Base-by-base conservation (phyloP, 768 basidiomycete species). In the Phlegmacium glaucopus region DNA sequence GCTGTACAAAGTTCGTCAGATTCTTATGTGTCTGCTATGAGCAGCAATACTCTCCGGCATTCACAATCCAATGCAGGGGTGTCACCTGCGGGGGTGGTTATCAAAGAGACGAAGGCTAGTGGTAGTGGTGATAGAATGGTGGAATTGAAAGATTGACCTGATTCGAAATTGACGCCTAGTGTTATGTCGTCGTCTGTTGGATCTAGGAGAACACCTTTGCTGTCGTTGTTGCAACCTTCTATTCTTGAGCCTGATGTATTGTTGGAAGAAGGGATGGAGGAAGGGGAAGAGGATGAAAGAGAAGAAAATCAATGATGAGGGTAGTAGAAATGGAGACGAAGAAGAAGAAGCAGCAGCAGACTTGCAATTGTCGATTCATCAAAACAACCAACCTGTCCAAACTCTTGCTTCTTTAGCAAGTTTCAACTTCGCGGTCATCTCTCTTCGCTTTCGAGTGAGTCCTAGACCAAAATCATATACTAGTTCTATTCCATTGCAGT, bases 131-230 rank as follows among this genome's bases (percentile, higher is more conserved):
- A 50, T 38, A 57, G 50, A 29, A 43, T 18, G 29, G 57, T 47
- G 13, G 56, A 54, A 40, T 55, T 56, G n/a, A 70, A 71, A 49
- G 68, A 71, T 27, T 63, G 82, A n/a, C 87, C 87, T 3, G 87
- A 90, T 53, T 88, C 85, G 5, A 88, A 89, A 57, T 70, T 88
- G 9, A 85, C 83, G 2, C 85, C 85, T 15, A 71, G 58, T 32
- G 8, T 13, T n/a, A n/a, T n/a, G 13, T 32, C 30, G 30, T n/a
- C n/a, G n/a, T n/a, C n/a, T n/a, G n/a, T n/a, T n/a, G n/a, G n/a
- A n/a, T 8, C 9, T 32, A 32, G 8, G 30, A 13, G 30, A 32
- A 32, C 30, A 38, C 4, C 35, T 9, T 45, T 63, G 17, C 46
- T 59, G 9, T 53, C 57, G 4, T 45, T 57, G 13, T 49, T 42